A percentile compares a stretch with the other conserved stretches of the same genome.
These are phyloP conservation scores for Lentinus brumalis DNA, from an alignment of 768 basidiomycete genomes.

Conservation along the genomic window DNA sequence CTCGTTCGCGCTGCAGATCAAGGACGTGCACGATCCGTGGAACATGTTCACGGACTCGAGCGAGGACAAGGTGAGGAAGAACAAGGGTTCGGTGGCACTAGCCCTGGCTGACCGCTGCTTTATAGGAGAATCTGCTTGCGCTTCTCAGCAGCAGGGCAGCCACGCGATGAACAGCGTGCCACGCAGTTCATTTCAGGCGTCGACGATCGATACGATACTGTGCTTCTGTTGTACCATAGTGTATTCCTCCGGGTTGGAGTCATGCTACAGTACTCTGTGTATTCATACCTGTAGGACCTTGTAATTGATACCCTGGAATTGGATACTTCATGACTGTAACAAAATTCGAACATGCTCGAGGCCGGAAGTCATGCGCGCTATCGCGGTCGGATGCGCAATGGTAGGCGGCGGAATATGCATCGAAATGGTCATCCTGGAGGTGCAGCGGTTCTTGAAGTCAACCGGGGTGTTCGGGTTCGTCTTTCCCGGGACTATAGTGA, in stretches of 20 bases:
- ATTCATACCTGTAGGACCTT: neutral
- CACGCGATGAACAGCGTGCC: conserved; percentile 8
- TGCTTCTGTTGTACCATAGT: neutral
- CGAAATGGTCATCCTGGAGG: no score
- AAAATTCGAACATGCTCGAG: no score
- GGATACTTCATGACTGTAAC: no score
- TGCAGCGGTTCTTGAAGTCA: no score
- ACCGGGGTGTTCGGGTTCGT: no score
- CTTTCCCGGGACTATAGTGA: no score
- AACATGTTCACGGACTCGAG: conserved; percentile 29
- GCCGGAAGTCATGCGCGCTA: no score
- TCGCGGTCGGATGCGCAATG: no score
- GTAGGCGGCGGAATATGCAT: no score
- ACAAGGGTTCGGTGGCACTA: neutral
- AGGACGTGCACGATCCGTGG: conserved; percentile 26
- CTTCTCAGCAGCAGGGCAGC: conserved; percentile 16
- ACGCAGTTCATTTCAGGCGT: neutral
- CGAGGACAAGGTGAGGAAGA: conserved; percentile 22
- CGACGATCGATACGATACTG: neutral
- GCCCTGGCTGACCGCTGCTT: neutral
- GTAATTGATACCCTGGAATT: neutral
- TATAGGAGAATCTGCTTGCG: conserved; percentile 19
- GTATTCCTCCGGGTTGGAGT: neutral
- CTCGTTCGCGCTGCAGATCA: conserved; percentile 33
- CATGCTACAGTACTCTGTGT: neutral